Evolutionary conservation across 106 monocot genomes (phyloP), one percentile per base, ranked within the genome.

Genomic region (Dendrobium huoshanense): DNA sequence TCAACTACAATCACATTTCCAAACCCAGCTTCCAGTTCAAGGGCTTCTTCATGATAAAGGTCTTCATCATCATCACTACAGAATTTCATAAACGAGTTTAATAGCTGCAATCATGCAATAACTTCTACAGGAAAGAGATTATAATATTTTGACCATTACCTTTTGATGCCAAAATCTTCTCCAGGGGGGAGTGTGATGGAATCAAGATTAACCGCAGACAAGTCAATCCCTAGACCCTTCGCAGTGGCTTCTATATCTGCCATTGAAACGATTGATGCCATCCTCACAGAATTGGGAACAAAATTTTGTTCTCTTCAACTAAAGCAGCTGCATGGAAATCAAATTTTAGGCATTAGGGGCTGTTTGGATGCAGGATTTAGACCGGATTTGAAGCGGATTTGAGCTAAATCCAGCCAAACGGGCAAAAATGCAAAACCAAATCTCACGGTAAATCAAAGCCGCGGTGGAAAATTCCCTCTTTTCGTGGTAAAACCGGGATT

Each of bases 1-100:
- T 96, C 96, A 40, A 96, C 96, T 1, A 93, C 87, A 5, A 93
- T 85, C 2, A 88, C 80, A 73, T 96, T 96, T 6, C 82, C 80
- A 49, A 89, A 90, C 41, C 96, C 93, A 4, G 83, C 65, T 72
- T 93, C 96, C 54, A 85, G 81, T 74, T 93, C 93, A 27, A 86
- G 56, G 0, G 58, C 76, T 1, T 93, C 93, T 31, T 88, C 91
- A 44, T 84, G 77, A 16, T 77, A 76, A 24, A 85, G n/a, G 64
- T 87, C 87, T 56, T 88, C 91, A 40, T 92, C 89, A 41, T 90
- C 93, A 51, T 93, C 91, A 27, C 93, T 93, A 85, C 78, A 56
- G 41, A 75, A 67, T 42, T 2, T 70, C 16, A 70, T 37, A 64
- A 41, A 64, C 7, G 15, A 42, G n/a, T 64, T 6, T 44, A 78